Evolutionary conservation across 495 filamentous ascomycete genomes (phyloP).

Genomic region (Terfezia boudieri): DNA sequence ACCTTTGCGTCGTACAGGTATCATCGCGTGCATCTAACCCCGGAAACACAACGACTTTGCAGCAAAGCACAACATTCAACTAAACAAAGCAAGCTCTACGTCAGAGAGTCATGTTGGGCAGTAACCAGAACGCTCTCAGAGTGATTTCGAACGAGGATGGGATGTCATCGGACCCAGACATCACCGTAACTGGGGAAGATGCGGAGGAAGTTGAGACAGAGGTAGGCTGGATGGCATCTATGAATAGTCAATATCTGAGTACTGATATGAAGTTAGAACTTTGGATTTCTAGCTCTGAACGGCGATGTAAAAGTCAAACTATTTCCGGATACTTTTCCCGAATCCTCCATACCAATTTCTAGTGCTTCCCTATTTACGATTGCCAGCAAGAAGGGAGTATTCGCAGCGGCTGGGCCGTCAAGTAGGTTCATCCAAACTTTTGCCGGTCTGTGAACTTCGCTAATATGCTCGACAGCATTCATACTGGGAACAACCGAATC

Average conservation of each 20-base stretch:
- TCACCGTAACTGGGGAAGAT: constrained; percentile 25
- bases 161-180: not conserved
- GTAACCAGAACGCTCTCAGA: not conserved
- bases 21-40: too few relatives aligned
- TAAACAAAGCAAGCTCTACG: too few relatives aligned
- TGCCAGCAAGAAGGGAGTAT: constrained; percentile 53
- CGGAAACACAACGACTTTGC: too few relatives aligned
- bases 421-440: constrained; percentile 3
- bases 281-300: constrained; percentile 61
- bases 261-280: constrained; percentile 27
- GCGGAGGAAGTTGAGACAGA: constrained; percentile 39
- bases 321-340: constrained; percentile 59
- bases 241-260: not conserved
- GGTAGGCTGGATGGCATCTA: constrained; percentile 14
- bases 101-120: not conserved
- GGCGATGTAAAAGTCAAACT: constrained; percentile 64
- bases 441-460: not conserved
- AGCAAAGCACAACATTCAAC: too few relatives aligned
- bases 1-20: too few relatives aligned
- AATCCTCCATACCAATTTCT: constrained; percentile 45
- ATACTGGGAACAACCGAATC: constrained; percentile 54
- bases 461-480: constrained; percentile 24
- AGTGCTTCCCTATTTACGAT: constrained; percentile 71
- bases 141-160: not conserved
- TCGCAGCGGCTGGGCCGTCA: constrained; percentile 74